These are phyloP conservation scores for Coemansia erecta DNA, from an alignment of 192 early-diverging fungal genomes.

Conservation along the genomic window DNA sequence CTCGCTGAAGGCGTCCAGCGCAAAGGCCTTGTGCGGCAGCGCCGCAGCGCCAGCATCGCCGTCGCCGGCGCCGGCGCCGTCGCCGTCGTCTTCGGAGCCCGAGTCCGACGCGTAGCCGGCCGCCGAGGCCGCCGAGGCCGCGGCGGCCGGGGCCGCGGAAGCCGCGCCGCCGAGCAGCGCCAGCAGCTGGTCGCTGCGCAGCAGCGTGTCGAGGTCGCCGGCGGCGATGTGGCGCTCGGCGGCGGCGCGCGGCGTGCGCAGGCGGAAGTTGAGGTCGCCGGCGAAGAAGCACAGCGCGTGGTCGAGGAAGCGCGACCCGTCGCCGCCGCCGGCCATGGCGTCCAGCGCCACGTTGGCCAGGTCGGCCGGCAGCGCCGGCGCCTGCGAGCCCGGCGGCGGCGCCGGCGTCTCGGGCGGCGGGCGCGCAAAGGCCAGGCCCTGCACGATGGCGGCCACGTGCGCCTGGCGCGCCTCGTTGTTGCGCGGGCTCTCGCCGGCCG, in stretches of 20 bases:
- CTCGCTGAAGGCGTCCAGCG: conserved; percentile 75
- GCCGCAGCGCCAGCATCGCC: too few relatives aligned
- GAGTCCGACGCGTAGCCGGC: conserved; percentile 12
- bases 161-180: conserved; percentile 18
- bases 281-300: conserved; percentile 71
- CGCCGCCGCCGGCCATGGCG: conserved; percentile 68
- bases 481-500: conserved; percentile 75
- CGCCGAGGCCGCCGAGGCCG: background rate
- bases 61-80: background rate
- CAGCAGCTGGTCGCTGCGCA: conserved; percentile 65
- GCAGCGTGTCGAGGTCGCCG: conserved; percentile 59
- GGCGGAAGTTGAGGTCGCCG: conserved; percentile 97
- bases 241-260: conserved; percentile 66
- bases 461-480: conserved; percentile 82
- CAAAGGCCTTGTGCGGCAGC: too few relatives aligned
- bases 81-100: conserved; percentile 25
- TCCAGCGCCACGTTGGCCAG: conserved; percentile 57
- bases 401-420: conserved; percentile 11
- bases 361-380: conserved; percentile 29
- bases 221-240: conserved; percentile 59
- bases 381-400: too few relatives aligned
- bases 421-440: conserved; percentile 22
- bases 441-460: conserved; percentile 56
- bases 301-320: conserved; percentile 82
- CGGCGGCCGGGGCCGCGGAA: conserved; percentile 1